Evolutionary conservation across 768 basidiomycete genomes (phyloP).

Genomic region (Phaeolepiota aurea): DNA sequence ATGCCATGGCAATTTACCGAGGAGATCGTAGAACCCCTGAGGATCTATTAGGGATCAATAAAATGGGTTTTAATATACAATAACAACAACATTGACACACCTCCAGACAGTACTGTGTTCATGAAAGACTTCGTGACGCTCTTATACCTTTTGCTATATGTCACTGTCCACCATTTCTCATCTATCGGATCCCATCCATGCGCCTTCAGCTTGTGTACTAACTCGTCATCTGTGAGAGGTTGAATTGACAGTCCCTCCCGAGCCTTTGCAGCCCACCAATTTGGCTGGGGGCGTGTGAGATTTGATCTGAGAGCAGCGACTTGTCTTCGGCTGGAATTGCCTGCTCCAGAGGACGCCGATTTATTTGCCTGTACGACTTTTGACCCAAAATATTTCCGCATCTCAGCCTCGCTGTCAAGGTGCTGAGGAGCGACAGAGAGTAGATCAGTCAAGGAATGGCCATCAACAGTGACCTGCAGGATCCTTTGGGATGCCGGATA

Average conservation of each 20-base stretch:
- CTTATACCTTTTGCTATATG: conserved; percentile 80
- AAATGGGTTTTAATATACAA: not conserved
- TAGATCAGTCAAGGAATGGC: conserved; percentile 39
- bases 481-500: conserved; percentile 44
- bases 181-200: conserved; percentile 33
- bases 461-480: conserved; percentile 16
- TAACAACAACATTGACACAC: conserved; percentile 31
- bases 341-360: conserved; percentile 15
- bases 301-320: conserved; percentile 49
- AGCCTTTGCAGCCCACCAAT: conserved; percentile 65
- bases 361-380: conserved; percentile 72
- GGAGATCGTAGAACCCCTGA: conserved; percentile 64
- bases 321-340: conserved; percentile 28
- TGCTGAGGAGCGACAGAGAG: conserved; percentile 74
- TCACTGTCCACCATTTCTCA: conserved; percentile 87
- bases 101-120: conserved; percentile 72
- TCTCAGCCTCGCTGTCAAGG: conserved; percentile 84
- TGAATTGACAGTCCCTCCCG: conserved; percentile 71
- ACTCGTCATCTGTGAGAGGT: conserved; percentile 46
- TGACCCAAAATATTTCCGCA: conserved; percentile 90
- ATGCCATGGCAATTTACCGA: conserved; percentile 83
- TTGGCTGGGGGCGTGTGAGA: conserved; percentile 66
- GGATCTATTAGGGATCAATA: conserved; percentile 65
- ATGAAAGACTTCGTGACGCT: conserved; percentile 77
- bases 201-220: conserved; percentile 28